A percentile compares a stretch with the other conserved stretches of the same genome.
These are phyloP conservation scores for Penicillium alfredii DNA, from an alignment of 495 filamentous ascomycete species.

Conservation along the genomic window DNA sequence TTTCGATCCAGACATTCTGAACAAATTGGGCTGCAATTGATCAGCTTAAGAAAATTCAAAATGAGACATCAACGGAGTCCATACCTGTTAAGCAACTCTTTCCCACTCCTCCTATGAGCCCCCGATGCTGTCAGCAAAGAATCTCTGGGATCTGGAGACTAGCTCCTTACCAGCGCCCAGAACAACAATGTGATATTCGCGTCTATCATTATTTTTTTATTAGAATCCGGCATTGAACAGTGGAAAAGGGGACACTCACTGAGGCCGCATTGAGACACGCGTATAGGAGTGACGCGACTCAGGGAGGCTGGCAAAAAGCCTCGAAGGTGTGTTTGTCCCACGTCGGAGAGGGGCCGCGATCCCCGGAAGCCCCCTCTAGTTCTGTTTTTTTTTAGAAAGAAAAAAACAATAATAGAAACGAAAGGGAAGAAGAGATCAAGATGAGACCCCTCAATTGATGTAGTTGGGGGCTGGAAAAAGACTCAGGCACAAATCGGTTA, in stretches of 20 bases:
- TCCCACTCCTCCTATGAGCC: slow-evolving; percentile 95
- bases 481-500: slow-evolving; percentile 3
- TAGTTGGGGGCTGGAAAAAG: background rate
- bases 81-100: slow-evolving; percentile 97
- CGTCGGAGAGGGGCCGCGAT: too few species aligned
- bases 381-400: too few species aligned
- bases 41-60: slow-evolving; percentile 10
- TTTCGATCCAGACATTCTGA: slow-evolving; percentile 98
- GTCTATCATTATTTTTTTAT: slow-evolving; percentile 43
- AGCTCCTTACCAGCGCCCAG: slow-evolving; percentile 80
- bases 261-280: slow-evolving; percentile 44
- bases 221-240: slow-evolving; percentile 16
- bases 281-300: too few species aligned
- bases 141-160: too few species aligned
- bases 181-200: slow-evolving; percentile 90
- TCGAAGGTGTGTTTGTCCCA: slow-evolving; percentile 9
- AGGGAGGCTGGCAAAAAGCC: too few species aligned
- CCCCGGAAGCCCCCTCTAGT: too few species aligned
- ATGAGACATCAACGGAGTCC: slow-evolving; percentile 17
- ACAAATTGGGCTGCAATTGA: slow-evolving; percentile 82
- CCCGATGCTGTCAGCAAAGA: too few species aligned
- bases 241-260: slow-evolving; percentile 33
- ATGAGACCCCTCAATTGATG: too few species aligned
- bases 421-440: too few species aligned
- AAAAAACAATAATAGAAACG: too few species aligned